Percentiles rank a stretch among this genome's conserved stretches.
phyloP scores from a whole-genome alignment of 345 rosid genomes.

The Acer negundo region DNA sequence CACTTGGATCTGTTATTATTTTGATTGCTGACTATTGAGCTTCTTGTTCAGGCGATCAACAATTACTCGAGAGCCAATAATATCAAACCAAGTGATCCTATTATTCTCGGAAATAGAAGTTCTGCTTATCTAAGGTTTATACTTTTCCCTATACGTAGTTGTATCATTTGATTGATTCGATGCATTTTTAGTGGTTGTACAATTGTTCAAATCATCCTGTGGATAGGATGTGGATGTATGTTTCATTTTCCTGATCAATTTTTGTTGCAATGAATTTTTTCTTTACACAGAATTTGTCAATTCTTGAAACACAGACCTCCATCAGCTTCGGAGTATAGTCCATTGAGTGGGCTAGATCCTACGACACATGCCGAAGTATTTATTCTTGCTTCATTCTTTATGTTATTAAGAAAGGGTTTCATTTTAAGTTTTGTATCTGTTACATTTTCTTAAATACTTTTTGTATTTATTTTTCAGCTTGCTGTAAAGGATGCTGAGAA shows the following conservation, averaged over 20 bases:
- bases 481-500: constrained; percentile 93
- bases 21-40: constrained; percentile 18
- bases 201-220: constrained; percentile 13
- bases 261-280: constrained; percentile 26
- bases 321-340: constrained; percentile 67
- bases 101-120: constrained; percentile 81
- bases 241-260: constrained; percentile 11
- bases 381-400: constrained; percentile 24
- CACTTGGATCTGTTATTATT: neutral
- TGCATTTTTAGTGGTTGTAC: constrained; percentile 6
- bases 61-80: constrained; percentile 75
- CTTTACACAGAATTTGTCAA: constrained; percentile 65
- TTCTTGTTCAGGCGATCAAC: constrained; percentile 60
- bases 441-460: constrained; percentile 13
- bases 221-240: neutral
- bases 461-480: constrained; percentile 55
- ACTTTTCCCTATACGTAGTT: neutral
- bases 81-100: constrained; percentile 68
- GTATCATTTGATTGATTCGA: neutral
- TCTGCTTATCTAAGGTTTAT: constrained; percentile 77
- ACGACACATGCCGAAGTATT: constrained; percentile 91
- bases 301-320: constrained; percentile 72
- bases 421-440: constrained; percentile 2
- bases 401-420: neutral
- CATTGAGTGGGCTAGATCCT: constrained; percentile 88